phyloP scores from a whole-genome alignment of 2,329 filamentous ascomycete species.

The Neurospora sp. region DNA sequence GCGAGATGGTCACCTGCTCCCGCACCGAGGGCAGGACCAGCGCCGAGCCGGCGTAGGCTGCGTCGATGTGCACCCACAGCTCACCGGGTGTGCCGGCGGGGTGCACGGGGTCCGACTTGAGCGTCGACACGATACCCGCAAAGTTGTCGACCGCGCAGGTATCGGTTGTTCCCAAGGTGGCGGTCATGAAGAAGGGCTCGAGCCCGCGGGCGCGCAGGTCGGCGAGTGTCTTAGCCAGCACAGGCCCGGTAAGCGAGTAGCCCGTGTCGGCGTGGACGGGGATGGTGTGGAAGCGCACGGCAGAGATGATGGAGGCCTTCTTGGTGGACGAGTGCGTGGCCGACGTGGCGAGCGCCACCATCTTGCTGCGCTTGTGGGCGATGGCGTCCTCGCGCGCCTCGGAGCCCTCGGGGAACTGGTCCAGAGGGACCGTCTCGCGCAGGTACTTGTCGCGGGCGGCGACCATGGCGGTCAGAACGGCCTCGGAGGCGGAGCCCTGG shows the following conservation, averaged over 20 bases:
- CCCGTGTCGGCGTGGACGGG: slow-evolving; percentile 51
- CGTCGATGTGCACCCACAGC: slow-evolving; percentile 90
- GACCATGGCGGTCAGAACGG: slow-evolving; percentile 76
- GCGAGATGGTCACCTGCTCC: slow-evolving; percentile 28
- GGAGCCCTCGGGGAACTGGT: slow-evolving; percentile 35
- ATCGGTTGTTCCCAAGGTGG: slow-evolving; percentile 76
- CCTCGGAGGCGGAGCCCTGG: slow-evolving; percentile 83
- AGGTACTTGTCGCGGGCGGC: slow-evolving; percentile 77
- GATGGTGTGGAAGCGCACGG: slow-evolving; percentile 69
- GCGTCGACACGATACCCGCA: slow-evolving; percentile 48
- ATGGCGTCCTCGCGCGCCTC: slow-evolving; percentile 61
- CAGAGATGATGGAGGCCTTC: slow-evolving; percentile 79
- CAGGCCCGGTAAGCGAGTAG: slow-evolving; percentile 59
- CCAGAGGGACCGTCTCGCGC: slow-evolving; percentile 43
- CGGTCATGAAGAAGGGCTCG: slow-evolving; percentile 78
- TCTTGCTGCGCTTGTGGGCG: slow-evolving; percentile 53
- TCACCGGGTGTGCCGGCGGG: slow-evolving; percentile 28
- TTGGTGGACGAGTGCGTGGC: slow-evolving; percentile 76
- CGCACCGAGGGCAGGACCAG: slow-evolving; percentile 76
- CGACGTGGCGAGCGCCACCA: slow-evolving; percentile 74
- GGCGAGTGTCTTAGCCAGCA: slow-evolving; percentile 52
- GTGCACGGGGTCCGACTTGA: slow-evolving; percentile 24
- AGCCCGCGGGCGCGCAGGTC: slow-evolving; percentile 59
- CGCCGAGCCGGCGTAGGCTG: slow-evolving; percentile 82
- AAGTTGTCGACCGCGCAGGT: slow-evolving; percentile 85